Evolutionary conservation across 139 green algal genomes (phyloP).

Genomic region (Zygnema circumcarinatum): DNA sequence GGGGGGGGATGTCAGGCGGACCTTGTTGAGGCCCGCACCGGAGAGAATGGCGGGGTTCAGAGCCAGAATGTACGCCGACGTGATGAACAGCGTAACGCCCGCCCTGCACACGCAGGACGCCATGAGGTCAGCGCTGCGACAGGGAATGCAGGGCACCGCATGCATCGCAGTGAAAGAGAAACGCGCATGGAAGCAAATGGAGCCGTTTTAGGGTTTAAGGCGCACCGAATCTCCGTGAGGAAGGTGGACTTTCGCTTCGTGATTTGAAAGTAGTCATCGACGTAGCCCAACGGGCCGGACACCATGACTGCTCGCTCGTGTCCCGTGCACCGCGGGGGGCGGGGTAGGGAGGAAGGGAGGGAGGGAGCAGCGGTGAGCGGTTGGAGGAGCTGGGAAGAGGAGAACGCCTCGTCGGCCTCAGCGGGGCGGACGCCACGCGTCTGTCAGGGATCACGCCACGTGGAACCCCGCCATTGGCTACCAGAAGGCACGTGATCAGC

Average conservation of each 20-base stretch:
- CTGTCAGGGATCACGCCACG: no score
- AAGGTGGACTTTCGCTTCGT: slow-evolving; percentile 14
- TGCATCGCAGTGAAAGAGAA: neutral
- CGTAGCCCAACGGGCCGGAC: neutral
- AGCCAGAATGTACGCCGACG: slow-evolving; percentile 24
- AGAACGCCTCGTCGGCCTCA: no score
- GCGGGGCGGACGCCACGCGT: no score
- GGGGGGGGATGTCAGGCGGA: neutral
- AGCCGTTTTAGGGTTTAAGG: neutral
- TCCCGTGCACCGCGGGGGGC: no score
- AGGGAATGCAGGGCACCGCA: neutral
- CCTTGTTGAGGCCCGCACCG: slow-evolving; percentile 16
- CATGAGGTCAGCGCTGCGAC: neutral
- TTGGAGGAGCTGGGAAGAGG: neutral
- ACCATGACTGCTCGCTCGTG: neutral
- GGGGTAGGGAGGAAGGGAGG: neutral
- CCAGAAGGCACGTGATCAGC: no score
- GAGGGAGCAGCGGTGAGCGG: neutral
- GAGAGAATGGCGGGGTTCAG: slow-evolving; percentile 30
- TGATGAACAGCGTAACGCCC: slow-evolving; percentile 33
- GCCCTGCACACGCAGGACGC: slow-evolving; percentile 7
- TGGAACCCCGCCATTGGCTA: no score
- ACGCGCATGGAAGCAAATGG: neutral
- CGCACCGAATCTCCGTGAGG: slow-evolving; percentile 29
- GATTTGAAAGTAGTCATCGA: slow-evolving; percentile 39